phyloP scores from a whole-genome alignment of 106 monocot genomes.

The Dendrobium officinale region DNA sequence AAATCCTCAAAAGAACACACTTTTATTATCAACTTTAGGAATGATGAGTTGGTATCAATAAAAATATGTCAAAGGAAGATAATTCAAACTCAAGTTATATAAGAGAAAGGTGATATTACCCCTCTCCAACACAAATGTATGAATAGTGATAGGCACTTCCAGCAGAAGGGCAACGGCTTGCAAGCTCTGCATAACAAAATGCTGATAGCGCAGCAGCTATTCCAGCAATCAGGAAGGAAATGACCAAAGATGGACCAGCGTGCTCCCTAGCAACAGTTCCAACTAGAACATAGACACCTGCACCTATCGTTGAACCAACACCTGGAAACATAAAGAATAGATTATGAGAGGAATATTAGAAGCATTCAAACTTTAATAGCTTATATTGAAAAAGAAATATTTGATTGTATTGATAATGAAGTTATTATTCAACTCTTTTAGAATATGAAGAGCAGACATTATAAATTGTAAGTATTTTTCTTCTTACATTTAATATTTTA shows the following conservation, averaged over 20 bases:
- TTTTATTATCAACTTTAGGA: no score
- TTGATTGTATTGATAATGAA: no score
- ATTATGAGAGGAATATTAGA: neutral
- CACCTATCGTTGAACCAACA: constrained; percentile 91
- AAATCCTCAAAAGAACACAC: neutral
- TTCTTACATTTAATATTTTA: no score
- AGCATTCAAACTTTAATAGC: neutral
- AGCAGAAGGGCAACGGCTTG: constrained; percentile 96
- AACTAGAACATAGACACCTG: constrained; percentile 93
- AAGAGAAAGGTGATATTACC: constrained; percentile 34
- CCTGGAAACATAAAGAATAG: constrained; percentile 23
- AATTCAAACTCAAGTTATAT: neutral
- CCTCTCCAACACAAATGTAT: constrained; percentile 97
- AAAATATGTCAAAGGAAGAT: neutral
- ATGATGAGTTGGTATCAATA: neutral
- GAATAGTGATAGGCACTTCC: constrained; percentile 98
- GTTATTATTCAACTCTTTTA: no score
- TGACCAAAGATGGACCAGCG: constrained; percentile 76
- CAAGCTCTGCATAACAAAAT: constrained; percentile 97
- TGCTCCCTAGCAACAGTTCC: constrained; percentile 92
- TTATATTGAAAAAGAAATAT: no score
- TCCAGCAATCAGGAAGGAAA: constrained; percentile 94
- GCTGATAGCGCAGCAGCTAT: constrained; percentile 94
- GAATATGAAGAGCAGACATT: no score
- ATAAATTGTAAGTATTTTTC: no score